Evolutionary conservation across 441 rosid genomes (phyloP), one percentile per base, ranked within the genome.

Genomic region (Croton laevigatus): DNA sequence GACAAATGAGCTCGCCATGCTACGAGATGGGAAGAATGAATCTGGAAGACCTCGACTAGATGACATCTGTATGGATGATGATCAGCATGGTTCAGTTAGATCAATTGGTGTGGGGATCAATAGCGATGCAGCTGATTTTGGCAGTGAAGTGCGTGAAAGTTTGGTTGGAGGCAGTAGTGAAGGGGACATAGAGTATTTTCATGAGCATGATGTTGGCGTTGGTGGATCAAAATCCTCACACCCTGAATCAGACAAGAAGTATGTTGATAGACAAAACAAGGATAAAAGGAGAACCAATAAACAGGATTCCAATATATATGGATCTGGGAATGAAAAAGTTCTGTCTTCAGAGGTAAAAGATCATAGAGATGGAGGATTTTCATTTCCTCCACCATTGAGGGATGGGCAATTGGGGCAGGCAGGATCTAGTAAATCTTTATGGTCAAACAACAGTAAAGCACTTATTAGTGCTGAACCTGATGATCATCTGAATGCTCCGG

Each of bases 21-120:
- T 88, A 73, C 94, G 87, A 66, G 89, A 88, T 72, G 86, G 82
- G 44, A 91, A 83, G 72, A 74, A 77, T 62, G 87, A 85, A 42
- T 36, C 54, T 78, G 87, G 85, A 44, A 86, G 82, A 75, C 75
- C 83, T 46, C 84, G 59, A 32, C 65, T 85, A 34, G 93, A 89
- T 73, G 94, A 89, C 77, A 81, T 86, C 66, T 81, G 86, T 63
- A 60, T 83, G 6, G 91, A 93, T 83, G 93, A 93, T 65, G 93
- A 95, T 81, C 98, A 88, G 69, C 97, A 86, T 38, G 92, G 92
- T 67, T 88, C 96, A 49, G 97, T 95, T 76, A 85, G 98, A 84
- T 95, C 98, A 5, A 95, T 95, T 71, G 97, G 99, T 73, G 98
- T 91, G 65, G 98, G 98, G 53, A 85, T 95, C 63, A 89, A 84